Evolutionary conservation across 2,329 filamentous ascomycete genomes (phyloP), one percentile per base, ranked within the genome.

Genomic region (Pleomassaria siparia): DNA sequence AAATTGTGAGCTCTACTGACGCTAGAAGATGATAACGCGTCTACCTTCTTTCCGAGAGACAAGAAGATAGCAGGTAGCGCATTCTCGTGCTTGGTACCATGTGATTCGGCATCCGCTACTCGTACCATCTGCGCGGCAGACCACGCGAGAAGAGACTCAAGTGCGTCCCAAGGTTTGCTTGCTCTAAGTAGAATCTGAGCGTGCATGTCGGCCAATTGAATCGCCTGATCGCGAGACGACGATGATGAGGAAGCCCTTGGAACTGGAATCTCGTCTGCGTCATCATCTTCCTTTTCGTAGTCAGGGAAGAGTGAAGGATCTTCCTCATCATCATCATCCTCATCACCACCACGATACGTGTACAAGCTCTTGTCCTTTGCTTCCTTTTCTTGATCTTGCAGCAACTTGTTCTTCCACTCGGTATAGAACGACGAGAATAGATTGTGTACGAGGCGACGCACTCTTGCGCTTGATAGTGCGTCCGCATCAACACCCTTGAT

Each of bases 291-390:
- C 1, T 80, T 78, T 12, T 88, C 84, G 54, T 84, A 95, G 4
- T 81, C 82, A 1, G 92, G 92, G 73, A 97, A 97, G 6, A 97
- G 75, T 54, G 87, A 81, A 16, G 85, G 80, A 55, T 96, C 86
- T 54, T 94, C 88, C 46, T 44, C 46, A 5, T 87, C 81, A 53
- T 86, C 81, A 58, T 88, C 86, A 46, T 95, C 87, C 54, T 89
- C 87, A 30, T 89, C 87, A 32, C 84, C 86, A 25, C 91, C 92
- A 53, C 84, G 83, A 73, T 94, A 96, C 16, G 85, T 86, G 70
- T 95, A 99, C 30, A 95, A 72, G 53, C 88, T 91, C 4, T 82
- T 83, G 52, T 87, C 88, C 22, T 82, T 80, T 15, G 88, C 86
- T 56, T 88, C 84, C 39, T 88, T 82, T 59, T 85, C 83, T 59